Conservation (phyloP, 257 asterid species). For the Plectranthus barbatus region DNA sequence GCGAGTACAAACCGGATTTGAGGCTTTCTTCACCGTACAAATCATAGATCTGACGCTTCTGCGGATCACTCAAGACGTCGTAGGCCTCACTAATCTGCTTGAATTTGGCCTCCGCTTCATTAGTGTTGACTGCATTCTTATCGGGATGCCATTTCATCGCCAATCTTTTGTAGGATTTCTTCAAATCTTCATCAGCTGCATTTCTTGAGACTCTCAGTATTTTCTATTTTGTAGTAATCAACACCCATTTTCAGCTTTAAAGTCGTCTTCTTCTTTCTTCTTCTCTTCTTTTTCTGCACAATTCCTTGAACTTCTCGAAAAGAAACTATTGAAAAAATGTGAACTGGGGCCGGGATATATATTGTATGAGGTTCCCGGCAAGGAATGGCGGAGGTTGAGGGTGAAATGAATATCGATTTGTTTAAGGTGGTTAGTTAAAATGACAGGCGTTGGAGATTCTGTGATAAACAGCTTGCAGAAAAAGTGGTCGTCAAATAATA, state of each 20-base stretch:
- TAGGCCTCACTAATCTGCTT: constrained; percentile 92
- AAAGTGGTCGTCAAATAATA: no score
- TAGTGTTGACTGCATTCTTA: constrained; percentile 59
- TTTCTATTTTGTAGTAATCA: constrained; percentile 68
- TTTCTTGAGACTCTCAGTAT: constrained; percentile 50
- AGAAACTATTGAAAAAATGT: background rate
- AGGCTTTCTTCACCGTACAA: constrained; percentile 70
- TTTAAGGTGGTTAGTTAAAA: constrained; percentile 16
- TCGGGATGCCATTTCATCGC: constrained; percentile 31
- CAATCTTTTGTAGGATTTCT: constrained; percentile 71
- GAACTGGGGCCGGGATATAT: background rate
- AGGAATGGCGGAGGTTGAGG: constrained; percentile 19
- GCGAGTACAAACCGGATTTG: constrained; percentile 39
- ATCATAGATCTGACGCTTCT: constrained; percentile 26
- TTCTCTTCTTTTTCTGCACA: background rate
- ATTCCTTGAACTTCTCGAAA: background rate
- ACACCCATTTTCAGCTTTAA: constrained; percentile 44
- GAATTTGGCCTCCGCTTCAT: constrained; percentile 85
- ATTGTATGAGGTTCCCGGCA: constrained; percentile 16
- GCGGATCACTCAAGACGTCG: constrained; percentile 64
- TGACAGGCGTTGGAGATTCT: no score
- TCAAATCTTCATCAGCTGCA: constrained; percentile 72
- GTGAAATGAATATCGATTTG: constrained; percentile 31
- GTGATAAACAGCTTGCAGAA: no score
- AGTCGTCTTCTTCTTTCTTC: background rate